Base-by-base conservation (phyloP, 2,329 filamentous ascomycete genomes). In the Fusarium pseudocircinatum region DNA sequence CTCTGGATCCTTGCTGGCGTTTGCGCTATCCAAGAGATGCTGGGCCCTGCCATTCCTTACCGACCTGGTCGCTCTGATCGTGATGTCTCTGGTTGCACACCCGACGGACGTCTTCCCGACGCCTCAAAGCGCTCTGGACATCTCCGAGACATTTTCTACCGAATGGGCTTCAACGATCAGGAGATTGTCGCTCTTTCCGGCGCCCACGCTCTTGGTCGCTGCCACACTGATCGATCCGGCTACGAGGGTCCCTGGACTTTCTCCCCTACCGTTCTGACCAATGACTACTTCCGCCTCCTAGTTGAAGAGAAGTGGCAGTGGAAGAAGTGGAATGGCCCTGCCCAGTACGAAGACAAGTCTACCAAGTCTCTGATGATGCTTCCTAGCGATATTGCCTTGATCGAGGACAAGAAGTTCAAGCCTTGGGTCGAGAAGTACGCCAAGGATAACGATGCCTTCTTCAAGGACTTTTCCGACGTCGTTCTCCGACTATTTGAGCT, bases 111-210 rank as follows among this genome's bases (percentile, higher is more conserved):
- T 83, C 88, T 90, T 36, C 88, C 95, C 73, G 95, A 99, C 82
- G 96, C 89, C 58, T 83, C 90, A 78, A 90, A 98, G 88, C 92
- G 89, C 69, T 87, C 91, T 70, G 89, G 91, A 80, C 96, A 98
- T 85, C 89, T 98, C 78, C 93, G 96, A 79, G 90, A 90, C 85
- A 96, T 98, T 87, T 99, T 98, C 85, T 90, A 91, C 83, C 94
- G 96, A 82, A 98, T 98, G 96, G 96, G 96, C 76, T 98, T 98
- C 89, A 93, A 96, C 83, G 96, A 99, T 85, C 93, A 93, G 80
- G 95, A 98, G 85, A 98, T 98, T 81, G 96, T 98, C 50, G 96
- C 96, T 36, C 89, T 98, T 60, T 88, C 88, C 30, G 95, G 95
- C 76, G 95, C 93, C 54, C 95, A 97, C 85, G 93, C 94, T 60